Evolutionary conservation across 1,139 yeast genomes (phyloP).

Genomic region (Kodamaea sp.): DNA sequence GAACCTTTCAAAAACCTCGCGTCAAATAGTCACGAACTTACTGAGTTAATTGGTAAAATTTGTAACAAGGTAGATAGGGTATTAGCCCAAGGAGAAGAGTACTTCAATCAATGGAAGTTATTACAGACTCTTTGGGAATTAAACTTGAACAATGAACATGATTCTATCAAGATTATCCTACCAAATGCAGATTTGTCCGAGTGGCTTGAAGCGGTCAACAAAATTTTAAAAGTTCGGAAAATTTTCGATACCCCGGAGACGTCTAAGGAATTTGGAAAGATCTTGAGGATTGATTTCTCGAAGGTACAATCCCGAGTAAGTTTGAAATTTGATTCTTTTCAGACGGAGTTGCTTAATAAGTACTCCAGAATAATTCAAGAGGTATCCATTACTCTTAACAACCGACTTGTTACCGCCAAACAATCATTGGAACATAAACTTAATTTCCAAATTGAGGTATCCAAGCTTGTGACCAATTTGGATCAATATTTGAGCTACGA

Average conservation of each 20-base stretch:
- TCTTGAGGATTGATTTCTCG: constrained; percentile 44
- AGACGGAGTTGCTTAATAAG: constrained; percentile 42
- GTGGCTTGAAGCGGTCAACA: constrained; percentile 53
- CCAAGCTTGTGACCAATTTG: constrained; percentile 19
- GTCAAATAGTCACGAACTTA: constrained; percentile 1
- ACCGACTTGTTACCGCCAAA: constrained; percentile 17
- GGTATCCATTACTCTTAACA: constrained; percentile 15
- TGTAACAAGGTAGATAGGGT: constrained; percentile 21
- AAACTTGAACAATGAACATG: constrained; percentile 23
- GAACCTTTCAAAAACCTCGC: constrained; percentile 1
- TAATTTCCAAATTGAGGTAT: constrained; percentile 18
- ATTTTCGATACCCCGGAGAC: constrained; percentile 54
- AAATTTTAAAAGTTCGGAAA: constrained; percentile 45
- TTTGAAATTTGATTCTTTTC: constrained; percentile 61
- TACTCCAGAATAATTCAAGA: constrained; percentile 42
- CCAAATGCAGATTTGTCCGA: constrained; percentile 30
- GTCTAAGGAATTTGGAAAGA: constrained; percentile 37
- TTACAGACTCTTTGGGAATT: constrained; percentile 64
- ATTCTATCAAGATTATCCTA: constrained; percentile 22
- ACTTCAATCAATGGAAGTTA: constrained; percentile 52
- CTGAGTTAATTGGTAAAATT: constrained; percentile 5
- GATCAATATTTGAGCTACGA: constrained; percentile 18
- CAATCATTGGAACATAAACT: constrained; percentile 20
- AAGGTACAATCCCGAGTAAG: constrained; percentile 57
- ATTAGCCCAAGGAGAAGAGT: constrained; percentile 29